phyloP scores from a whole-genome alignment of 331 rosid genomes.

The Malus hybrid region DNA sequence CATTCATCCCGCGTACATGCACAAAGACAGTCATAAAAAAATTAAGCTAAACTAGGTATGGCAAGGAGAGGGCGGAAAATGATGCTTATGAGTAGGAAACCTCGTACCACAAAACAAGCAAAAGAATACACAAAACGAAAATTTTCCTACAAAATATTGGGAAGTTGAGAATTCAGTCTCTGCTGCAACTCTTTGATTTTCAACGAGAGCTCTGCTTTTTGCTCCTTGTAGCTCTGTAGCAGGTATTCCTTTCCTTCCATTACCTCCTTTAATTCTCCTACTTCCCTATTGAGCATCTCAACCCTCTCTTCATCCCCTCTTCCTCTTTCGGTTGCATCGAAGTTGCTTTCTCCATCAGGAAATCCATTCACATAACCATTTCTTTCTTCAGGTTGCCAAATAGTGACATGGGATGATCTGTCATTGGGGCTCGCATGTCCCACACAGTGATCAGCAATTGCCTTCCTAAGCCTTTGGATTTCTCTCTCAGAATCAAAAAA shows the following conservation, averaged over 20 bases:
- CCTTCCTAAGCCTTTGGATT: conserved; percentile 84
- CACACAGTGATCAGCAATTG: conserved; percentile 89
- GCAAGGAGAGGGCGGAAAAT: conserved; percentile 13
- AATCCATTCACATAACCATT: conserved; percentile 59
- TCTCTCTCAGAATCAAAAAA: conserved; percentile 77
- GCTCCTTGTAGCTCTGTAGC: conserved; percentile 87
- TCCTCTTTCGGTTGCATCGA: conserved; percentile 34
- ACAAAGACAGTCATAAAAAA: neutral
- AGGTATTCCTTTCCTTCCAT: conserved; percentile 84
- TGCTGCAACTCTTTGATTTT: conserved; percentile 83
- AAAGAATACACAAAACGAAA: conserved; percentile 54
- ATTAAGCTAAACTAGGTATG: conserved; percentile 3
- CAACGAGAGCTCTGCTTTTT: conserved; percentile 63
- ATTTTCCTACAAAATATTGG: conserved; percentile 73
- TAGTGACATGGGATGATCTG: conserved; percentile 30
- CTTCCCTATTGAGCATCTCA: conserved; percentile 74
- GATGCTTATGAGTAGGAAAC: conserved; percentile 23
- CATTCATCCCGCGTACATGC: neutral
- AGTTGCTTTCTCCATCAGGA: conserved; percentile 44
- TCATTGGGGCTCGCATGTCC: conserved; percentile 34
- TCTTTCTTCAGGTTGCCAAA: conserved; percentile 40
- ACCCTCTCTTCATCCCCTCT: conserved; percentile 59
- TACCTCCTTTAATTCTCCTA: conserved; percentile 83
- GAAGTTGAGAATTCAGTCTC: conserved; percentile 84
- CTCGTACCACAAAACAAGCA: conserved; percentile 26